Evolutionary conservation across 768 basidiomycete species (phyloP).

Genomic region (Lactifluus echinatus): DNA sequence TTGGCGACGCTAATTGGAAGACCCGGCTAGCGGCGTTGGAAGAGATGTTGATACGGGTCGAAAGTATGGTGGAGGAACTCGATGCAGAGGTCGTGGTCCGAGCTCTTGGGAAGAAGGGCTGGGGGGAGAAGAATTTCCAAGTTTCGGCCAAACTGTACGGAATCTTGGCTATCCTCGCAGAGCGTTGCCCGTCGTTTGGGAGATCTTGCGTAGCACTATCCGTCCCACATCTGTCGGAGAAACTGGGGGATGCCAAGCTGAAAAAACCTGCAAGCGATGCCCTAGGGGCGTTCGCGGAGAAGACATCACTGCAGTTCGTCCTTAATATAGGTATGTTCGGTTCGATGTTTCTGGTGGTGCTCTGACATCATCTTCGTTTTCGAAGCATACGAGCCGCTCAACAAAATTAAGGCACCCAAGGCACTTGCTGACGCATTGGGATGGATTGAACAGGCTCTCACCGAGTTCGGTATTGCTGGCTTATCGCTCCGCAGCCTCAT

Average conservation of each 20-base stretch:
- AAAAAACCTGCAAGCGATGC: constrained; percentile 95
- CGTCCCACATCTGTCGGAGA: constrained; percentile 79
- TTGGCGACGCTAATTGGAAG: constrained; percentile 94
- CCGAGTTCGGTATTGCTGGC: constrained; percentile 88
- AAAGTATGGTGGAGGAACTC: constrained; percentile 50
- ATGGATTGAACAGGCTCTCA: constrained; percentile 81
- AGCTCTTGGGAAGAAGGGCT: constrained; percentile 84
- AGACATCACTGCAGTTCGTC: constrained; percentile 89
- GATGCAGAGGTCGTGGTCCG: constrained; percentile 88
- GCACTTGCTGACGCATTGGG: constrained; percentile 82
- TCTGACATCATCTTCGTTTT: constrained; percentile 18
- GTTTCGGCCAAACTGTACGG: constrained; percentile 87
- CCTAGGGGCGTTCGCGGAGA: constrained; percentile 77
- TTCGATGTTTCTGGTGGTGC: constrained; percentile 8
- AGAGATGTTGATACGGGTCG: constrained; percentile 77
- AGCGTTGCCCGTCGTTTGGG: constrained; percentile 75
- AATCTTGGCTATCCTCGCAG: constrained; percentile 63
- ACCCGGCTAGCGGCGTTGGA: constrained; percentile 78
- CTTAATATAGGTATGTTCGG: constrained; percentile 69
- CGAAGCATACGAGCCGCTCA: constrained; percentile 87
- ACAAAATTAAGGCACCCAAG: constrained; percentile 96
- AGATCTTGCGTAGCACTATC: constrained; percentile 76
- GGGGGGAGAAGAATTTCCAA: constrained; percentile 99
- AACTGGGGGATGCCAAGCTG: constrained; percentile 91
- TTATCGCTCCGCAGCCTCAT: constrained; percentile 77